Conservation (phyloP, 345 rosid genomes). For the Dimocarpus longan region DNA sequence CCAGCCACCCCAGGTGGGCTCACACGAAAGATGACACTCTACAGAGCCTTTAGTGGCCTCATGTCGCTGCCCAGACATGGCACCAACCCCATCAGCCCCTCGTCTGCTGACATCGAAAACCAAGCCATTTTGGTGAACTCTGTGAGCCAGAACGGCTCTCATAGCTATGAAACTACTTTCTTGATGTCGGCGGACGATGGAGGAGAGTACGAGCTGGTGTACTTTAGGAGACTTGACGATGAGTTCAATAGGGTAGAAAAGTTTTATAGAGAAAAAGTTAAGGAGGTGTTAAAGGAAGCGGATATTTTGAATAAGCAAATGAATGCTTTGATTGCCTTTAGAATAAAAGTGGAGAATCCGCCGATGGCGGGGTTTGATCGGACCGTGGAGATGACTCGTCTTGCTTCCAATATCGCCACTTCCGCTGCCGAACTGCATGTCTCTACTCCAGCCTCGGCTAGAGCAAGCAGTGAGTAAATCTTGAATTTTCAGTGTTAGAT, state of each 20-base stretch:
- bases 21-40: conserved; percentile 42
- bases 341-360: conserved; percentile 75
- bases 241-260: conserved; percentile 65
- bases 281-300: conserved; percentile 64
- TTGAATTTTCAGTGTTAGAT: too few species aligned
- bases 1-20: conserved; percentile 26
- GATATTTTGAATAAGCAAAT: conserved; percentile 52
- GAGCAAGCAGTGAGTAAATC: conserved; percentile 42
- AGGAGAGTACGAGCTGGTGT: conserved; percentile 62
- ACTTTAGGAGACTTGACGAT: conserved; percentile 64
- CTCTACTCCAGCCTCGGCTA: conserved; percentile 54
- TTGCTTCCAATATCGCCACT: conserved; percentile 58
- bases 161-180: conserved; percentile 53
- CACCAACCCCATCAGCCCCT: conserved; percentile 22
- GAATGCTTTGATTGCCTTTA: conserved; percentile 77
- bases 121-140: conserved; percentile 47
- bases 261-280: conserved; percentile 53
- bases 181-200: conserved; percentile 60
- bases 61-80: conserved; percentile 19
- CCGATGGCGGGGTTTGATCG: conserved; percentile 39
- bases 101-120: conserved; percentile 39
- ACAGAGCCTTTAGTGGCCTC: conserved; percentile 72
- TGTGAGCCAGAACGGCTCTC: conserved; percentile 31
- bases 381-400: conserved; percentile 57
- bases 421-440: conserved; percentile 55